Evolutionary conservation across 2,329 filamentous ascomycete genomes (phyloP), one percentile per base, ranked within the genome.

Genomic region (Cytospora piceicola): DNA sequence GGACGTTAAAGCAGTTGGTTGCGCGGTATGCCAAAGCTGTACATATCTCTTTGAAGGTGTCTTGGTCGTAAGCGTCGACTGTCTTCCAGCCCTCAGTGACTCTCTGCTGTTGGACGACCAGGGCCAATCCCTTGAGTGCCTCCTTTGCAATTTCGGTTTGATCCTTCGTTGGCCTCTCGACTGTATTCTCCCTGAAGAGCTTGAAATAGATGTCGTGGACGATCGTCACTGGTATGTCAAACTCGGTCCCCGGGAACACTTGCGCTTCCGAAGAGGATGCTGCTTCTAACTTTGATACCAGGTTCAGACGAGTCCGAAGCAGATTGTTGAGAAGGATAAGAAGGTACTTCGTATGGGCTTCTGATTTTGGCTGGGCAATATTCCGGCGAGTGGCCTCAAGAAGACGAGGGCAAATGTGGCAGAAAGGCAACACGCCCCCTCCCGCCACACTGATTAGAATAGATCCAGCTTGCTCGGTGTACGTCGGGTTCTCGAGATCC

Each of bases 241-340:
- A 64, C 14, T 49, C 62, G 20, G 49, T 27, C 4, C 42, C 32
- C 22, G 27, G 30, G 9, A 63, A 51, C 4, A 42, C 34, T 17
- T 49, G 51, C 12, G 22, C 52, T 29, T 66, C 59, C 62, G 39
- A 9, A n/a, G n/a, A 53, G 30, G 30, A 24, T 29, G 17, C 62
- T 5, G 34, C 12, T 32, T 61, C 32, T 11, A 64, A 39, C 61
- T 68, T 69, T 12, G 36, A 59, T 68, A 39, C 69, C 63, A 53
- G 66, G 22, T 46, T 52, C 22, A 63, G 60, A 2, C 64, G 66
- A 24, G 63, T 61, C 8, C 66, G 66, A 15, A 88, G 73, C 9
- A 86, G 73, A 1, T 83, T 81, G 60, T 83, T 82, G 6, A 87
- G 70, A 1, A 87, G 75, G 22, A 80, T 79, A 2, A 87, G 70